phyloP scores from a whole-genome alignment of 495 filamentous ascomycete genomes.

The Neurospora sublineolata region DNA sequence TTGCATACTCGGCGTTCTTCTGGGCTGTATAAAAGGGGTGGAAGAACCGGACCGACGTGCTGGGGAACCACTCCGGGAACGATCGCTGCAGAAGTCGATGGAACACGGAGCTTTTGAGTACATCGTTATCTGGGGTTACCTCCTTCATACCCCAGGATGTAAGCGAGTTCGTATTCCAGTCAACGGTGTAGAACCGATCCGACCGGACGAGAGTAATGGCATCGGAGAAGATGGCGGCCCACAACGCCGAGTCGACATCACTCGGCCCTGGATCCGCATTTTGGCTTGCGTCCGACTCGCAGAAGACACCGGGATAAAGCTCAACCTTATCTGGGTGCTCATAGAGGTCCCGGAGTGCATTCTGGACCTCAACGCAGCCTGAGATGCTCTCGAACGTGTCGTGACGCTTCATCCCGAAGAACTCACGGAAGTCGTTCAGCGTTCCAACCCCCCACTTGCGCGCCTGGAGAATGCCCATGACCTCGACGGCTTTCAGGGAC shows the following conservation, averaged over 20 bases:
- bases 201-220: conserved; percentile 67
- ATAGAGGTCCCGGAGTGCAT: conserved; percentile 60
- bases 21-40: conserved; percentile 45
- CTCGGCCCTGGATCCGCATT: conserved; percentile 6
- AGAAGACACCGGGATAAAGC: conserved; percentile 45
- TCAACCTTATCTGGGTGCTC: conserved; percentile 55
- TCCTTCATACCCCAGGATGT: conserved; percentile 72
- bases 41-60: conserved; percentile 63
- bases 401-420: conserved; percentile 56
- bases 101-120: conserved; percentile 60
- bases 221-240: conserved; percentile 70
- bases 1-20: conserved; percentile 52
- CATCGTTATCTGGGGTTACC: conserved; percentile 54
- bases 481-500: conserved; percentile 56
- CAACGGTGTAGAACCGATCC: conserved; percentile 66
- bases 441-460: conserved; percentile 66
- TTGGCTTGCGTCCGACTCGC: conserved; percentile 33
- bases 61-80: conserved; percentile 60
- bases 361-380: conserved; percentile 50
- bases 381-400: conserved; percentile 69
- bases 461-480: conserved; percentile 67
- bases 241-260: conserved; percentile 54
- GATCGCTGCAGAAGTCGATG: conserved; percentile 62
- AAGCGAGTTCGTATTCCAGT: conserved; percentile 56
- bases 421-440: conserved; percentile 70